Evolutionary conservation across 2,329 filamentous ascomycete genomes (phyloP).

Genomic region (Daldinia eschscholtzii): DNA sequence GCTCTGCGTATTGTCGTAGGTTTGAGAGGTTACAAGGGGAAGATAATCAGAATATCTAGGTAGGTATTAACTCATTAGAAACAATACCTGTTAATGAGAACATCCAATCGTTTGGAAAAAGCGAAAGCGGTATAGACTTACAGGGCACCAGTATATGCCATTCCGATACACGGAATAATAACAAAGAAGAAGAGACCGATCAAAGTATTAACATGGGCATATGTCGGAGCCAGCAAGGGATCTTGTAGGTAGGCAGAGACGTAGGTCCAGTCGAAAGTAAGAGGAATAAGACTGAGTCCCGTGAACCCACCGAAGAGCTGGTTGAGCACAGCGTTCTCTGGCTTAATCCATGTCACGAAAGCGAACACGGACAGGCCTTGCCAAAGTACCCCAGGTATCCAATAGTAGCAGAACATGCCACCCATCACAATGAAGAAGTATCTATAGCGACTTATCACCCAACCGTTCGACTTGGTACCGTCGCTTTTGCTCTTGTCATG

Average conservation of each 20-base stretch:
- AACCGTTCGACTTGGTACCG: conserved; percentile 58
- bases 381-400: conserved; percentile 64
- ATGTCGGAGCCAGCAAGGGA: conserved; percentile 53
- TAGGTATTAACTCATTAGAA: conserved; percentile 25
- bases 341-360: conserved; percentile 62
- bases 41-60: conserved; percentile 63
- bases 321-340: conserved; percentile 61
- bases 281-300: conserved; percentile 58
- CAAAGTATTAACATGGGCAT: conserved; percentile 59
- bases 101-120: not conserved
- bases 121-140: conserved; percentile 41
- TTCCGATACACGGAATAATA: conserved; percentile 60
- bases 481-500: conserved; percentile 58
- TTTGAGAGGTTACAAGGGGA: conserved; percentile 66
- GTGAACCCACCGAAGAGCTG: conserved; percentile 64
- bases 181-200: conserved; percentile 58
- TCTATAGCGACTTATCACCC: conserved; percentile 60
- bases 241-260: conserved; percentile 54
- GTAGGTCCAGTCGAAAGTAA: conserved; percentile 61
- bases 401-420: conserved; percentile 65
- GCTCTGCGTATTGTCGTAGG: conserved; percentile 68
- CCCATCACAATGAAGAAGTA: conserved; percentile 60
- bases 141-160: conserved; percentile 61
- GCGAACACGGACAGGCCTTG: conserved; percentile 63
- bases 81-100: not conserved